phyloP scores from a whole-genome alignment of 2,329 filamentous ascomycete genomes.

The Parafenestella ontariensis region DNA sequence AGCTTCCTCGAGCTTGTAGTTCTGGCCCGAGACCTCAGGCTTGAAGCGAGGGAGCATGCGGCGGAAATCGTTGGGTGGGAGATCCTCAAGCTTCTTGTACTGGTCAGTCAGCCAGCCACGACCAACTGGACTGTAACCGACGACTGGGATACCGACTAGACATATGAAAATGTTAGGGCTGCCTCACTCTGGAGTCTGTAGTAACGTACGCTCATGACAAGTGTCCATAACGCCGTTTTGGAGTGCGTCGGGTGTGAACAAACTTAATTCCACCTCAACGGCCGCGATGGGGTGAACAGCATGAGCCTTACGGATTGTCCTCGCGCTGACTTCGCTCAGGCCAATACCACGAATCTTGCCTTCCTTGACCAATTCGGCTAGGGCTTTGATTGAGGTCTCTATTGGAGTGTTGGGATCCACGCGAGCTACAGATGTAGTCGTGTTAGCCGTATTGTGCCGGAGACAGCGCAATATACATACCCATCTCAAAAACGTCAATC shows the following conservation, averaged over 20 bases:
- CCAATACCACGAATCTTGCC: conserved; percentile 49
- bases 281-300: conserved; percentile 60
- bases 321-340: conserved; percentile 49
- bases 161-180: background rate
- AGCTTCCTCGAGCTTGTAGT: conserved; percentile 66
- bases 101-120: conserved; percentile 55
- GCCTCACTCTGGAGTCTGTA: too few relatives aligned
- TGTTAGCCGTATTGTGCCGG: too few relatives aligned
- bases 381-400: conserved; percentile 46
- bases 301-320: conserved; percentile 53
- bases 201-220: conserved; percentile 56
- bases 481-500: conserved; percentile 44
- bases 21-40: conserved; percentile 65
- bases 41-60: conserved; percentile 64
- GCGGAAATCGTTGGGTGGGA: conserved; percentile 59
- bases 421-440: too few relatives aligned
- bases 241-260: conserved; percentile 61
- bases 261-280: conserved; percentile 64
- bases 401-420: conserved; percentile 49
- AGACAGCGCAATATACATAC: too few relatives aligned
- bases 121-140: conserved; percentile 71
- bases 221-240: conserved; percentile 61
- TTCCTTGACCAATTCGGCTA: conserved; percentile 24
- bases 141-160: conserved; percentile 66
- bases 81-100: conserved; percentile 58